Base-by-base conservation (phyloP, 768 basidiomycete genomes). In the Trametes cinnabarina region DNA sequence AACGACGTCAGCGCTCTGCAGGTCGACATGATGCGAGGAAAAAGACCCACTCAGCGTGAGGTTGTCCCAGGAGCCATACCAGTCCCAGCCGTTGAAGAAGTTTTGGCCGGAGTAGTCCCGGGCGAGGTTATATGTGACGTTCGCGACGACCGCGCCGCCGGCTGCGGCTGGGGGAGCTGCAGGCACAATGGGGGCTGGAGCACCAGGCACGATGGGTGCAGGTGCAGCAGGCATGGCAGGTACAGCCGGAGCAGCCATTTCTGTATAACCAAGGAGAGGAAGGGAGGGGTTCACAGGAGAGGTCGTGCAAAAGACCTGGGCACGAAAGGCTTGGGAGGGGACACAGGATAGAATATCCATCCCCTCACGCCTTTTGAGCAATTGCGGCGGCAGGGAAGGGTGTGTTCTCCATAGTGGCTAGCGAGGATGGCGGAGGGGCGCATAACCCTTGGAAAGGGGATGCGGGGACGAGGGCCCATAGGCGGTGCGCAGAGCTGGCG, bases 1-100 rank as follows among this genome's bases (percentile, higher is more conserved):
- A n/a, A n/a, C n/a, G n/a, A n/a, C n/a, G n/a, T n/a, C n/a, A n/a
- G n/a, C n/a, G n/a, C n/a, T n/a, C n/a, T n/a, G n/a, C n/a, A n/a
- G n/a, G n/a, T n/a, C n/a, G n/a, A n/a, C n/a, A n/a, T n/a, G n/a
- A n/a, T n/a, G n/a, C n/a, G n/a, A n/a, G n/a, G n/a, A n/a, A n/a
- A n/a, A n/a, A n/a, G n/a, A n/a, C n/a, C n/a, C n/a, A 76, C 74
- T 72, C 28, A 71, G 68, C 15, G 74, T 76, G 23, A 76, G 65
- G 58, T 75, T 74, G 60, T 76, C 76, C 71, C 71, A 76, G 28
- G 52, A 65, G 15, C 76, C 76, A 57, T 72, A 78, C 63, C 75
- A 79, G 46, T 72, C 69, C 77, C 77, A 81, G 43, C 71, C 66
- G 47, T 78, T 67, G 65, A 80, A 81, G 66, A 81, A 81, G 10